phyloP scores from a whole-genome alignment of 208 protist genomes.

The Trichomonas gallinae region DNA sequence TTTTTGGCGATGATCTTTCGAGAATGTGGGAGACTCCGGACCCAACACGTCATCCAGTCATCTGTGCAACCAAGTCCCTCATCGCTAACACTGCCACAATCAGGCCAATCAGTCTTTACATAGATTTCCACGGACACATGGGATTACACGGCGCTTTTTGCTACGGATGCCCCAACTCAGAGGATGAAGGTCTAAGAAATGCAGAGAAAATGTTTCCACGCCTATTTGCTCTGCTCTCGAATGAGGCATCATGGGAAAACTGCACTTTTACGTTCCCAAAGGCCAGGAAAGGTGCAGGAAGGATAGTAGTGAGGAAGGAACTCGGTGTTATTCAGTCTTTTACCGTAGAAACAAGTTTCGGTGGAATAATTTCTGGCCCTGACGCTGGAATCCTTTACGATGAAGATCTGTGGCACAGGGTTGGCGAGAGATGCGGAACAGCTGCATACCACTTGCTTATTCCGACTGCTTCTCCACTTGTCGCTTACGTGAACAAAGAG shows the following conservation, averaged over 20 bases:
- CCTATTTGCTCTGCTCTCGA: background rate
- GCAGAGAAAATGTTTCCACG: background rate
- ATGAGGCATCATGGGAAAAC: background rate
- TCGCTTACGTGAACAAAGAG: background rate
- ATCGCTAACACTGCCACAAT: background rate
- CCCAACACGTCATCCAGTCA: constrained; percentile 28
- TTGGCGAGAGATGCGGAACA: background rate
- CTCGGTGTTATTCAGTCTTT: background rate
- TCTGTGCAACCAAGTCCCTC: constrained; percentile 24
- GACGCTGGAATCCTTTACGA: background rate
- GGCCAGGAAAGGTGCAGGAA: background rate
- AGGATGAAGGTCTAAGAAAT: background rate
- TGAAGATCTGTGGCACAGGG: background rate
- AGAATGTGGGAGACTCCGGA: constrained; percentile 58
- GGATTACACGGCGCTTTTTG: background rate
- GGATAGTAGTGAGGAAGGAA: background rate
- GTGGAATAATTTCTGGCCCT: background rate
- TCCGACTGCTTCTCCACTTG: background rate
- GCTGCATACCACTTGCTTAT: background rate
- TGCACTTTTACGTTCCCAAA: background rate
- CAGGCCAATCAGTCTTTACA: background rate
- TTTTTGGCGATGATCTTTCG: constrained; percentile 78
- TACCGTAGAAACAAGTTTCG: background rate
- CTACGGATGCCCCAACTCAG: background rate
- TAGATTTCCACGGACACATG: background rate